phyloP scores from a whole-genome alignment of 176 grass and related monocot genomes.

The Carex myosuroides region DNA sequence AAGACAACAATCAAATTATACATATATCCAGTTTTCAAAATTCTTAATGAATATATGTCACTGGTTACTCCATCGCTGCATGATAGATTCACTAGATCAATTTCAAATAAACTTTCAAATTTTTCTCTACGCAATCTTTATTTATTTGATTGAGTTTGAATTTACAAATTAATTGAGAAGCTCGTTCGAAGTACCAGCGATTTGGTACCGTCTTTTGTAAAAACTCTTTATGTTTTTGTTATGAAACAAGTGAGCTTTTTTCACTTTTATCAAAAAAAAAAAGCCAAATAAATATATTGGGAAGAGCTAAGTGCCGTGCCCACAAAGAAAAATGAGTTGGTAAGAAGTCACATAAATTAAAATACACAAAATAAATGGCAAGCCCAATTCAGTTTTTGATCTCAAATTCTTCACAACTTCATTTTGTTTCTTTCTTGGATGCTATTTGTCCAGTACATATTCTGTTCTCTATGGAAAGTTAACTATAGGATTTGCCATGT shows the following conservation, averaged over 20 bases:
- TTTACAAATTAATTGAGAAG: background rate
- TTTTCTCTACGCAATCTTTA: background rate
- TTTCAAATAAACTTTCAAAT: background rate
- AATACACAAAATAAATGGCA: background rate
- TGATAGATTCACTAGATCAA: background rate
- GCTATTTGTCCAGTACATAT: background rate
- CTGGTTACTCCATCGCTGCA: no score
- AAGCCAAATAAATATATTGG: background rate
- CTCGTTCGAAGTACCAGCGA: no score
- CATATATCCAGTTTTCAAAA: no score
- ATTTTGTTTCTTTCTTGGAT: background rate
- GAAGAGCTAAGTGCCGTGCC: background rate
- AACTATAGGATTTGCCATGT: background rate
- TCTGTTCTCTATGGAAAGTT: background rate
- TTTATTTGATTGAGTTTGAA: background rate
- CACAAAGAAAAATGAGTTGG: background rate
- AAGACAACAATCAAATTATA: no score
- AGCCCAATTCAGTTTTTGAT: background rate
- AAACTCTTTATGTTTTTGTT: no score
- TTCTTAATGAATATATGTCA: no score
- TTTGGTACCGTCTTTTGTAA: no score
- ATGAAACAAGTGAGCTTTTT: no score
- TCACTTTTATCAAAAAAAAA: no score
- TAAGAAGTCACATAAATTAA: background rate
- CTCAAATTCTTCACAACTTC: background rate